phyloP scores from a whole-genome alignment of 2,329 filamentous ascomycete genomes.

The Pezicula radicicola region DNA sequence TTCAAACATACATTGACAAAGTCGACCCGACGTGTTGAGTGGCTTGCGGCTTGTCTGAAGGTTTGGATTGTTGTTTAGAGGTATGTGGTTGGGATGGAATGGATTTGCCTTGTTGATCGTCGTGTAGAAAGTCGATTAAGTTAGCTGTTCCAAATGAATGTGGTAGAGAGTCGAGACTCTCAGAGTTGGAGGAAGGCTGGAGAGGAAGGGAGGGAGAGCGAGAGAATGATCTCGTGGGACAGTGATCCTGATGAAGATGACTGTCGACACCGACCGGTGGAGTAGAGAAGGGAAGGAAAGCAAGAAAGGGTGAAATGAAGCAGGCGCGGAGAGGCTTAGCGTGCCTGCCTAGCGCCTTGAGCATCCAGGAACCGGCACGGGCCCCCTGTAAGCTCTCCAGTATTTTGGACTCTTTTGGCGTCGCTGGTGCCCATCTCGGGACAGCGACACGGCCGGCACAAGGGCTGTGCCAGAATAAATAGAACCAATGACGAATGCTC shows the following conservation, averaged over 20 bases:
- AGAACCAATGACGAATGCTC: no score
- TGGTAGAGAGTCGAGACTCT: constrained; percentile 31
- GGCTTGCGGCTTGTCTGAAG: background rate
- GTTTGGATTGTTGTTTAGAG: background rate
- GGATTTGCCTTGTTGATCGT: constrained; percentile 3
- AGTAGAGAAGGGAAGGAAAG: constrained; percentile 3
- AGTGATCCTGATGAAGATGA: constrained; percentile 5
- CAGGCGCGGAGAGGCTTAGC: background rate
- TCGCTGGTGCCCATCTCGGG: no score
- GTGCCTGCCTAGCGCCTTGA: no score
- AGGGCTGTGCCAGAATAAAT: no score
- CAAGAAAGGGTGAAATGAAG: constrained; percentile 1
- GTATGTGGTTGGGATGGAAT: constrained; percentile 5
- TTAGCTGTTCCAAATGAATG: constrained; percentile 33
- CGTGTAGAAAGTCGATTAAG: constrained; percentile 12
- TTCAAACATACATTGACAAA: background rate
- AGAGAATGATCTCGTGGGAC: background rate
- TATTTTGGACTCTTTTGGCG: no score
- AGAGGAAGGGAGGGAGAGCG: constrained; percentile 3
- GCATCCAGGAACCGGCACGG: no score
- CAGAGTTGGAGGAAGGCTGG: constrained; percentile 29
- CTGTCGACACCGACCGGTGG: constrained; percentile 14
- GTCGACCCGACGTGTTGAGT: background rate
- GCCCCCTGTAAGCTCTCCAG: no score
- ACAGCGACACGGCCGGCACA: no score